A percentile compares a stretch with the other conserved stretches of the same genome.
phyloP scores from a whole-genome alignment of 2,329 filamentous ascomycete species.

The Pseudocercospora pini-densiflorae region DNA sequence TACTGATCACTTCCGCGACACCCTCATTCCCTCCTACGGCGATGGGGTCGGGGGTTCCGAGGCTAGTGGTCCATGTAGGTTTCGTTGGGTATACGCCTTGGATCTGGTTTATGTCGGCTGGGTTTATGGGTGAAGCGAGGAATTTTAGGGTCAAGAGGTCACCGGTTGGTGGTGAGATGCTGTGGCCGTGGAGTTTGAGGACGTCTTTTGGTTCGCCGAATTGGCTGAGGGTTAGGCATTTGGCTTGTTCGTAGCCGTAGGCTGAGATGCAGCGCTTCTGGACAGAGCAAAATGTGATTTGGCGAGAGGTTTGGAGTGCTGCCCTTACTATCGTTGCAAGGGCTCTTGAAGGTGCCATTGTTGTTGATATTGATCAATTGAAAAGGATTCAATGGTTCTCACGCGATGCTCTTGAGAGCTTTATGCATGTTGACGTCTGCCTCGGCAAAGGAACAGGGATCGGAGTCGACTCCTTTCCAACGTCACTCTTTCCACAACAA shows the following conservation, averaged over 20 bases:
- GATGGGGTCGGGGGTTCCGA: constrained; percentile 77
- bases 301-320: constrained; percentile 6
- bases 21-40: constrained; percentile 90
- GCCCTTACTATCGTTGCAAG: constrained; percentile 14
- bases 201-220: constrained; percentile 78
- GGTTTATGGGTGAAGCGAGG: constrained; percentile 91
- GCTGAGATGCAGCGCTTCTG: constrained; percentile 55
- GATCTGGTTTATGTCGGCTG: constrained; percentile 96
- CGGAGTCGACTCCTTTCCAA: neutral
- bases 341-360: constrained; percentile 34
- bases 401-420: neutral
- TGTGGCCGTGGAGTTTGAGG: constrained; percentile 71
- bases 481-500: neutral
- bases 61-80: constrained; percentile 73
- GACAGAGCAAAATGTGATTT: constrained; percentile 2
- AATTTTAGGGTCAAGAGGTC: constrained; percentile 77
- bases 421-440: neutral
- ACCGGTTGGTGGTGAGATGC: constrained; percentile 75
- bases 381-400: neutral
- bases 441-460: constrained; percentile 4
- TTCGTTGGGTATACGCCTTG: constrained; percentile 94
- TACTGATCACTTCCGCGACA: constrained; percentile 82
- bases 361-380: neutral
- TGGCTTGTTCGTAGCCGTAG: constrained; percentile 84
- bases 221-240: constrained; percentile 75